Percentiles rank a stretch among this genome's conserved stretches.
Conservation (phyloP, 805 yeast genomes). For the Metschnikowia kunwiensis region DNA sequence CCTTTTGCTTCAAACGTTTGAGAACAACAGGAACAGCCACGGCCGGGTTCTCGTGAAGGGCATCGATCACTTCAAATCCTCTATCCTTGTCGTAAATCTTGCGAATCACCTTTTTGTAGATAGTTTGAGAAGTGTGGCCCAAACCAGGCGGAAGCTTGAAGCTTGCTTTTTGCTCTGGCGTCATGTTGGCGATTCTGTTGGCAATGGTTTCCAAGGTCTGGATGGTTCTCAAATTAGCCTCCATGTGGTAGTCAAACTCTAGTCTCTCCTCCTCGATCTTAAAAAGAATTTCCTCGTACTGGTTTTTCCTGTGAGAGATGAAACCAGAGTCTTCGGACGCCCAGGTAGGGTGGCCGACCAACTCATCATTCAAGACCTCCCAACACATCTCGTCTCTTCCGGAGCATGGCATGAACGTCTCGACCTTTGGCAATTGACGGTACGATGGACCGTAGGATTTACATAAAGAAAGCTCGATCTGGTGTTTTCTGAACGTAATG, state of each 20-base stretch:
- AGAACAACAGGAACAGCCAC: constrained; percentile 92
- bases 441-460: constrained; percentile 95
- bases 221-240: constrained; percentile 88
- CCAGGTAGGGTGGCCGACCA: constrained; percentile 99
- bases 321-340: constrained; percentile 99
- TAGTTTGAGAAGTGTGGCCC: constrained; percentile 87
- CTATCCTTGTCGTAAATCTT: constrained; percentile 92
- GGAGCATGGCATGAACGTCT: constrained; percentile 94
- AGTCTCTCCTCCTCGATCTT: constrained; percentile 97
- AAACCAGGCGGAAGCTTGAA: constrained; percentile 90
- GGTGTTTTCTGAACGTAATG: constrained; percentile 84
- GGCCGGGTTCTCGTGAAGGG: constrained; percentile 91
- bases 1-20: constrained; percentile 92
- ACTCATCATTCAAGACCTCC: constrained; percentile 97
- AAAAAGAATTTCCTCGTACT: constrained; percentile 92
- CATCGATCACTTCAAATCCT: constrained; percentile 94
- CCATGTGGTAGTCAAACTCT: constrained; percentile 95
- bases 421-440: constrained; percentile 87
- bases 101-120: constrained; percentile 88
- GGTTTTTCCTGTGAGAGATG: constrained; percentile 97
- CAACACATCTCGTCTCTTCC: constrained; percentile 99
- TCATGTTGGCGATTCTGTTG: constrained; percentile 88
- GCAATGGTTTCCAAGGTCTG: constrained; percentile 95
- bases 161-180: constrained; percentile 78
- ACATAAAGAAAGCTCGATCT: constrained; percentile 82